A percentile compares a stretch with the other conserved stretches of the same genome.
Evolutionary conservation across 192 early-diverging fungal genomes (phyloP).

Genomic region (Podila epicladia): DNA sequence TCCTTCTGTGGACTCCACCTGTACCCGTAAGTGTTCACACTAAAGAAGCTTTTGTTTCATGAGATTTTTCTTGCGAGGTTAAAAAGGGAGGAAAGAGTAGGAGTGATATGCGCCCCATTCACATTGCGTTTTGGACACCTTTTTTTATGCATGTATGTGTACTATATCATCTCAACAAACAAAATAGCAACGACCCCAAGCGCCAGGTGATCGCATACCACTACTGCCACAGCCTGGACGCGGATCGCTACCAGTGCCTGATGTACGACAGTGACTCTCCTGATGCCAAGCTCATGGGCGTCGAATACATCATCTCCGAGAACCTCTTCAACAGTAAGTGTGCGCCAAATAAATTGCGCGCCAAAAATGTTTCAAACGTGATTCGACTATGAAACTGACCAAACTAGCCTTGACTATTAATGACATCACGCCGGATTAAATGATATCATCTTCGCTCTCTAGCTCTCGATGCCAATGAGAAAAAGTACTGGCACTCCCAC

Average conservation of each 20-base stretch:
- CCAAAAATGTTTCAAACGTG: too few species aligned
- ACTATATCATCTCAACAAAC: too few species aligned
- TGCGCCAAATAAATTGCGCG: too few species aligned
- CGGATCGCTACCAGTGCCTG: conserved; percentile 65
- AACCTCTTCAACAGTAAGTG: conserved; percentile 56
- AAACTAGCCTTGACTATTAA: neutral
- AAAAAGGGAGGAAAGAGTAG: too few species aligned
- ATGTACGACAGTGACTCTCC: conserved; percentile 56
- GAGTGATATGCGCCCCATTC: neutral
- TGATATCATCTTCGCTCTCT: neutral
- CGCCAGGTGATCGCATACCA: conserved; percentile 63
- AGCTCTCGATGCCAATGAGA: conserved; percentile 57
- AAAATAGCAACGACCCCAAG: conserved; percentile 49
- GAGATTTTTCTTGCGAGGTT: too few species aligned
- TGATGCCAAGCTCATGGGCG: conserved; percentile 59
- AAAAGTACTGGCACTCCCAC: conserved; percentile 69
- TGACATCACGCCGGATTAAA: neutral
- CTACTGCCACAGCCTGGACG: conserved; percentile 59
- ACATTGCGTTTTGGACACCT: neutral
- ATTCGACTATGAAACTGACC: too few species aligned
- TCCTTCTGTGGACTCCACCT: conserved; percentile 56
- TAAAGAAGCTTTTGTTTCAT: neutral
- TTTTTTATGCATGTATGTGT: neutral
- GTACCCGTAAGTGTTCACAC: conserved; percentile 36
- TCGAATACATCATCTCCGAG: conserved; percentile 70